Conservation (phyloP, 1,139 yeast species). For the Kluyveromyces sp. region DNA sequence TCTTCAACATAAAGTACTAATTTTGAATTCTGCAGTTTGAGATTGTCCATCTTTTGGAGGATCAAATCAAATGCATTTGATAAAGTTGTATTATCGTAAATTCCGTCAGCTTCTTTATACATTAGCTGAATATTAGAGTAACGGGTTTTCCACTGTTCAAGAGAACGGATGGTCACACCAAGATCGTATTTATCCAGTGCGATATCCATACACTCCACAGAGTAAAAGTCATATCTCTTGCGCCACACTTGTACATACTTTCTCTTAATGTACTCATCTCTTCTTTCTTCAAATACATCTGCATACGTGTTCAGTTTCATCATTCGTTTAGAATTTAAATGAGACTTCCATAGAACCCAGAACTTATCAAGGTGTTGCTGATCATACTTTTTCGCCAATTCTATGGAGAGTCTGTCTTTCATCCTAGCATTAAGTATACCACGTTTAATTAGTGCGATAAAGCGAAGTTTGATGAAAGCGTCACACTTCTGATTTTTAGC, state of each 20-base stretch:
- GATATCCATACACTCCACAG: slow-evolving; percentile 8
- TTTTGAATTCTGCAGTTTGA: slow-evolving; percentile 15
- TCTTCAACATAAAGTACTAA: slow-evolving; percentile 14
- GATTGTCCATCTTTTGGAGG: slow-evolving; percentile 9
- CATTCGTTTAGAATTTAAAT: slow-evolving; percentile 6
- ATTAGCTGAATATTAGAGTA: slow-evolving; percentile 6
- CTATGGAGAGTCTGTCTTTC: slow-evolving; percentile 7
- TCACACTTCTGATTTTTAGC: slow-evolving; percentile 5
- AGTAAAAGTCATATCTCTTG: slow-evolving; percentile 8
- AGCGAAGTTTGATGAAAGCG: slow-evolving; percentile 7
- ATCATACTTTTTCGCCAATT: slow-evolving; percentile 3
- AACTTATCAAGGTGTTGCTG: slow-evolving; percentile 2
- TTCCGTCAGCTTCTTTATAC: slow-evolving; percentile 16
- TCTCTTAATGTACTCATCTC: background rate
- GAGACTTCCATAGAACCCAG: slow-evolving; percentile 13
- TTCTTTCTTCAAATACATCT: slow-evolving; percentile 6
- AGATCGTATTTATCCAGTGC: slow-evolving; percentile 5
- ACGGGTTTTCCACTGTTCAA: slow-evolving; percentile 1
- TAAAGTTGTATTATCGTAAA: slow-evolving; percentile 15
- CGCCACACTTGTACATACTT: slow-evolving; percentile 15
- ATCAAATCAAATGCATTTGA: slow-evolving; percentile 11
- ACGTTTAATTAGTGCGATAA: slow-evolving; percentile 5
- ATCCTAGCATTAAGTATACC: background rate
- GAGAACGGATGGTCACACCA: background rate
- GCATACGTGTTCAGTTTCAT: slow-evolving; percentile 10